phyloP scores from a whole-genome alignment of 495 filamentous ascomycete species.

The Hypoxylon intermedium region DNA sequence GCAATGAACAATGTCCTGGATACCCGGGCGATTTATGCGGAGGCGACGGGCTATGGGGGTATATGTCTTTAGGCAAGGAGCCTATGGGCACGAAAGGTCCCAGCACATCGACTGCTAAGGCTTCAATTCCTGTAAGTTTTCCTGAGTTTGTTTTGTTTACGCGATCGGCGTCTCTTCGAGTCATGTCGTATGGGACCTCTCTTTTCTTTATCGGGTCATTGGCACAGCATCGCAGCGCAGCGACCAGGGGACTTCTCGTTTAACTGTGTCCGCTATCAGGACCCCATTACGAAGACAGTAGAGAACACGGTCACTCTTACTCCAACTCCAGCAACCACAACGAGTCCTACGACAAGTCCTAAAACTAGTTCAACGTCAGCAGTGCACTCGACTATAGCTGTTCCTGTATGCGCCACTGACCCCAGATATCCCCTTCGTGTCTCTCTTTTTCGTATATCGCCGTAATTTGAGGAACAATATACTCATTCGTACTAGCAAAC shows the following conservation, averaged over 20 bases:
- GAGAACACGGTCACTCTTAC: constrained; percentile 41
- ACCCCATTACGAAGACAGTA: constrained; percentile 45
- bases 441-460: constrained; percentile 9
- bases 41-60: constrained; percentile 48
- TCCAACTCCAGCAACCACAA: constrained; percentile 30
- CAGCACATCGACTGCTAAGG: constrained; percentile 27
- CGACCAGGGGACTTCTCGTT: constrained; percentile 25
- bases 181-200: constrained; percentile 34
- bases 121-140: constrained; percentile 37
- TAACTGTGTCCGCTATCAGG: constrained; percentile 43
- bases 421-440: constrained; percentile 16
- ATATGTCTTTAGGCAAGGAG: constrained; percentile 41
- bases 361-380: constrained; percentile 17
- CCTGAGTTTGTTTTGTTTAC: constrained; percentile 30
- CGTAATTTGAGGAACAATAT: neutral
- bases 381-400: constrained; percentile 37
- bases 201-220: constrained; percentile 18
- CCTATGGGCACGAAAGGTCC: constrained; percentile 42
- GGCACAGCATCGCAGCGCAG: constrained; percentile 2
- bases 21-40: constrained; percentile 53
- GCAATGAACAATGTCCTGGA: constrained; percentile 49
- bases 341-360: constrained; percentile 33
- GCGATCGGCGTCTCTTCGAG: constrained; percentile 30
- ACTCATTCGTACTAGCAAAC: constrained; percentile 19
- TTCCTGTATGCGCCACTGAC: constrained; percentile 44